Conservation (phyloP, 805 yeast genomes). For the Lachancea dasiensis region DNA sequence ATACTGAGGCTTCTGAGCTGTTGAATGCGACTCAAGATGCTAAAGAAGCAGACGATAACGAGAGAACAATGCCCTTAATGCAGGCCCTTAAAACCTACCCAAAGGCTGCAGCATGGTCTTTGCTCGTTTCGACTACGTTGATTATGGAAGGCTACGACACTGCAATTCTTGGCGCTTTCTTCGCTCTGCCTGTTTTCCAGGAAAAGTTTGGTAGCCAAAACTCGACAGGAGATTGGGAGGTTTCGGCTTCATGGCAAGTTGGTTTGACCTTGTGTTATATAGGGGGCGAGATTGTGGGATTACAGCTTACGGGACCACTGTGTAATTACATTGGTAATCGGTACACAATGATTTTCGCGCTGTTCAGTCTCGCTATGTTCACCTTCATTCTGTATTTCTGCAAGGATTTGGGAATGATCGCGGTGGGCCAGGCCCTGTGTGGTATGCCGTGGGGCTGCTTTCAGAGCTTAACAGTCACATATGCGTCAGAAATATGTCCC, state of each 20-base stretch:
- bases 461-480: constrained; percentile 45
- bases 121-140: constrained; percentile 38
- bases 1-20: not conserved
- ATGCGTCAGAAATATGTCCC: constrained; percentile 56
- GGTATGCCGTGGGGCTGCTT: constrained; percentile 55
- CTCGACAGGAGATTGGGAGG: constrained; percentile 26
- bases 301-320: constrained; percentile 39
- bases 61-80: constrained; percentile 24
- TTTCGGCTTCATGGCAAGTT: constrained; percentile 40
- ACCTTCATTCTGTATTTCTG: constrained; percentile 46
- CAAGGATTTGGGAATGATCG: constrained; percentile 34
- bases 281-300: constrained; percentile 43
- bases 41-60: constrained; percentile 19
- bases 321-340: constrained; percentile 44
- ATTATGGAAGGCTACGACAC: constrained; percentile 48
- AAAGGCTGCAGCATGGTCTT: constrained; percentile 43
- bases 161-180: constrained; percentile 38
- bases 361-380: constrained; percentile 32
- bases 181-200: constrained; percentile 41
- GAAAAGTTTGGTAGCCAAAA: constrained; percentile 36
- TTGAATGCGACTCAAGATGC: constrained; percentile 15
- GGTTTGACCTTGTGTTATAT: constrained; percentile 25
- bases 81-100: constrained; percentile 40
- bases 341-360: constrained; percentile 33
- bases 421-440: constrained; percentile 39